Conservation (phyloP, 108 stramenopile genomes). For the Skeletonema grethae region DNA sequence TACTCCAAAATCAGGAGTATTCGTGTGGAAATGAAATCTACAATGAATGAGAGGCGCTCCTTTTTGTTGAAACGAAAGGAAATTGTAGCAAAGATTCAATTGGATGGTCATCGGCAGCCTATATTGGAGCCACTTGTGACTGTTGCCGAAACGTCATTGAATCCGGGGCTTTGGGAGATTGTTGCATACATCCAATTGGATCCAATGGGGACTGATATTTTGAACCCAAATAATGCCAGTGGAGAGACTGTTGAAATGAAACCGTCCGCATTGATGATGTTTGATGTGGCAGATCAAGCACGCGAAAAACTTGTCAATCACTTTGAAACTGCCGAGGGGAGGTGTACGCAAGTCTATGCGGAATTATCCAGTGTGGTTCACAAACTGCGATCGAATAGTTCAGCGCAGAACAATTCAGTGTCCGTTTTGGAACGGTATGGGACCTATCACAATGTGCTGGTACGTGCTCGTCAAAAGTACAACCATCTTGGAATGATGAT, state of each 20-base stretch:
- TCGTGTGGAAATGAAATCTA: conserved; percentile 10
- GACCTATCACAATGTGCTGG: conserved; percentile 30
- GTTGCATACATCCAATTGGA: conserved; percentile 16
- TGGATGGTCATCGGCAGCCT: conserved; percentile 11
- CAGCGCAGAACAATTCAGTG: neutral
- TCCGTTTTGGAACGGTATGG: conserved; percentile 24
- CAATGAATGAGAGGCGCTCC: conserved; percentile 1
- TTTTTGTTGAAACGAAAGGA: conserved; percentile 18
- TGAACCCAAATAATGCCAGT: conserved; percentile 24
- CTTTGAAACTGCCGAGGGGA: conserved; percentile 21
- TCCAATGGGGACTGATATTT: conserved; percentile 17
- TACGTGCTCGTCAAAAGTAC: conserved; percentile 37
- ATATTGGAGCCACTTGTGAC: neutral
- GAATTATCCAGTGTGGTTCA: conserved; percentile 23
- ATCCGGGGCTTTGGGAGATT: conserved; percentile 33
- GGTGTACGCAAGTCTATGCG: conserved; percentile 29
- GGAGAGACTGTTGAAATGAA: conserved; percentile 9
- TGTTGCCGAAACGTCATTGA: conserved; percentile 18
- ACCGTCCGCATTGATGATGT: conserved; percentile 4
- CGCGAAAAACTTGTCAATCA: conserved; percentile 5
- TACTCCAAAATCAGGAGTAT: conserved; percentile 32
- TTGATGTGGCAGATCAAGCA: conserved; percentile 15
- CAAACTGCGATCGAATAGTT: conserved; percentile 21
- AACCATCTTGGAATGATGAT: conserved; percentile 3
- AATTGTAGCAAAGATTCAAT: conserved; percentile 19